Percentiles rank a stretch among this genome's conserved stretches.
Evolutionary conservation across 225 moss, liverwort and hornwort genomes (phyloP).

Genomic region (Pseudoscleropodium purum): DNA sequence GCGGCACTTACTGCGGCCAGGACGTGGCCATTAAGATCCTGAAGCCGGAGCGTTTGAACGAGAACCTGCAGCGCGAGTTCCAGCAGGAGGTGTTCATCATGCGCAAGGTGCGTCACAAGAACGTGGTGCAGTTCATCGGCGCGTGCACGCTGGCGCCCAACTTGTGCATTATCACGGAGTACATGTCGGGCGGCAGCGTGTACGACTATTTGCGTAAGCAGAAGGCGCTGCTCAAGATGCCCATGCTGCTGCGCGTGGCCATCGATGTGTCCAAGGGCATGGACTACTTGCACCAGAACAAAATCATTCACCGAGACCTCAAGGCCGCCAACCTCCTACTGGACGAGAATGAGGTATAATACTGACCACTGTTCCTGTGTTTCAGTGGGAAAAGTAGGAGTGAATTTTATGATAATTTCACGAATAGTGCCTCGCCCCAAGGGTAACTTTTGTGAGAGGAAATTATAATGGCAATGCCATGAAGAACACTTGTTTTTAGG

Average conservation of each 20-base stretch:
- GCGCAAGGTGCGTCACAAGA: constrained; percentile 98
- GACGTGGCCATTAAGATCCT: constrained; percentile 95
- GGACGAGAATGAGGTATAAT: constrained; percentile 83
- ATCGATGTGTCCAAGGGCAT: constrained; percentile 95
- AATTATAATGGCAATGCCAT: neutral
- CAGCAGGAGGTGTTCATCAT: constrained; percentile 93
- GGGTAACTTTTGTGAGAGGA: no score
- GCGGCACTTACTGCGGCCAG: constrained; percentile 96
- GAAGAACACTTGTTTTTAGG: no score
- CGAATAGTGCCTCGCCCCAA: neutral
- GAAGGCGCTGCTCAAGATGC: constrained; percentile 72
- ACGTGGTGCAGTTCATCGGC: constrained; percentile 97
- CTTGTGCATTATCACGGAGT: constrained; percentile 87
- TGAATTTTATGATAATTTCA: no score
- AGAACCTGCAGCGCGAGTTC: constrained; percentile 82
- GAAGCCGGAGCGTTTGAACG: constrained; percentile 74
- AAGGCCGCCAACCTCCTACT: constrained; percentile 98
- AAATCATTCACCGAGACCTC: constrained; percentile 91
- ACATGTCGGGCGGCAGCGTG: constrained; percentile 97
- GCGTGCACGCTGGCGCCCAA: constrained; percentile 90
- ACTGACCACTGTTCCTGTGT: neutral
- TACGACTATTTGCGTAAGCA: constrained; percentile 96
- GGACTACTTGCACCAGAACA: constrained; percentile 98
- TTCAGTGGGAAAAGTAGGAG: neutral
- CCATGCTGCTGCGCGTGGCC: constrained; percentile 77